Conservation (phyloP, 495 filamentous ascomycete genomes). For the Cudoniella acicularis region DNA sequence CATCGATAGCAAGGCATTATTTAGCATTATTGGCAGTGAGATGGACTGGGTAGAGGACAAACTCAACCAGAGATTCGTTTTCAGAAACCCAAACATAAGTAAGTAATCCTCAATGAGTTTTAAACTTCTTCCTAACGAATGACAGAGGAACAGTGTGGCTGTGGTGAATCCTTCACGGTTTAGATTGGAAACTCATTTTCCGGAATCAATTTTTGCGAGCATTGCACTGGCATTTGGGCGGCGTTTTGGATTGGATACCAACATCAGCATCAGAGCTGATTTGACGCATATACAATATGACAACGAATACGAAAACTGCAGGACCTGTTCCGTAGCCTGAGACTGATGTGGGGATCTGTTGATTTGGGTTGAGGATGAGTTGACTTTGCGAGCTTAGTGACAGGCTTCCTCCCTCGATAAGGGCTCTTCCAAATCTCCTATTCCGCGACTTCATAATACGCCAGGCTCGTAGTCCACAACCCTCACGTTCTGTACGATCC, state of each 20-base stretch:
- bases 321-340: too few relatives aligned
- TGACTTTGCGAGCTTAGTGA: too few relatives aligned
- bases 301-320: too few relatives aligned
- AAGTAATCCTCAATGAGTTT: constrained; percentile 38
- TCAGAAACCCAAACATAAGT: constrained; percentile 98
- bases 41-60: constrained; percentile 99
- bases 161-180: constrained; percentile 96
- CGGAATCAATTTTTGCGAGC: constrained; percentile 12
- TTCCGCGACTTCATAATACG: constrained; percentile 27
- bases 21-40: constrained; percentile 97
- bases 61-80: constrained; percentile 83
- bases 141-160: constrained; percentile 93
- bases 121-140: constrained; percentile 32
- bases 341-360: too few relatives aligned
- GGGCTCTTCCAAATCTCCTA: too few relatives aligned
- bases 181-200: constrained; percentile 22
- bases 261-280: constrained; percentile 19
- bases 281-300: not conserved
- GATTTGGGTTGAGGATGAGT: too few relatives aligned
- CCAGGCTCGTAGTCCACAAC: constrained; percentile 44
- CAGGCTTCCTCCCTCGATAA: too few relatives aligned
- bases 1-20: constrained; percentile 93
- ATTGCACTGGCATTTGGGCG: constrained; percentile 20
- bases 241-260: constrained; percentile 23
- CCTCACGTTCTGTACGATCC: constrained; percentile 34